These are phyloP conservation scores for Magnolia changhungtana DNA, from an alignment of 164 flowering plant species.

Conservation along the genomic window DNA sequence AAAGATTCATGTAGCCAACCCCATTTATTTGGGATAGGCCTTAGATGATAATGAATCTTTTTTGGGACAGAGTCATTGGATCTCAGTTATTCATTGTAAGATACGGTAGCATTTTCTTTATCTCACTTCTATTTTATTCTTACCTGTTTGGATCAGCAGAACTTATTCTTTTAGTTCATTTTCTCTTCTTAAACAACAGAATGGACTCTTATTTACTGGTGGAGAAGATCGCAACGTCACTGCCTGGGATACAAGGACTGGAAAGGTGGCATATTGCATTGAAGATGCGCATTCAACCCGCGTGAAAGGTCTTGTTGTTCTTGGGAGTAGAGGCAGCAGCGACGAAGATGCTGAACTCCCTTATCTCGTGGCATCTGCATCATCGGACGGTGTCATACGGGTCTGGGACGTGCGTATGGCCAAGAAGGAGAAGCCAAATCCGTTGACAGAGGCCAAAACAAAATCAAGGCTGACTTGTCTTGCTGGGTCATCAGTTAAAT, in stretches of 20 bases:
- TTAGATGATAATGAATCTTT: no score
- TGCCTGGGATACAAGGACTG: conserved; percentile 82
- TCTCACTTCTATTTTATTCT: not conserved
- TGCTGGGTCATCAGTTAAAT: conserved; percentile 75
- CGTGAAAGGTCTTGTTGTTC: conserved; percentile 79
- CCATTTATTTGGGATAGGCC: no score
- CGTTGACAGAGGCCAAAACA: conserved; percentile 72
- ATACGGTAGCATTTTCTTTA: not conserved
- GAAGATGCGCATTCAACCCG: conserved; percentile 81
- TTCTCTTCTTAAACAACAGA: conserved; percentile 36
- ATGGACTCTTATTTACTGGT: conserved; percentile 70
- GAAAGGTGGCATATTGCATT: conserved; percentile 69
- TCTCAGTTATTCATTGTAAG: not conserved
- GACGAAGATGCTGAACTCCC: conserved; percentile 42
- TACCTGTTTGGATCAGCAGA: not conserved
- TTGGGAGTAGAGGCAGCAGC: conserved; percentile 31
- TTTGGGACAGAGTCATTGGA: no score
- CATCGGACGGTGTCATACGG: conserved; percentile 84
- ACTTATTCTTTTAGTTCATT: not conserved
- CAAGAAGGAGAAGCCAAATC: conserved; percentile 50
- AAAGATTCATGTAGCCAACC: no score
- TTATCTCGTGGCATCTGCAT: conserved; percentile 73
- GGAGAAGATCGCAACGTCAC: conserved; percentile 82
- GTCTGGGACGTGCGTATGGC: conserved; percentile 91
- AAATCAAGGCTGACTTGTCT: conserved; percentile 91